Base-by-base conservation (phyloP, 2,329 filamentous ascomycete genomes). In the Aureobasidium sp. region DNA sequence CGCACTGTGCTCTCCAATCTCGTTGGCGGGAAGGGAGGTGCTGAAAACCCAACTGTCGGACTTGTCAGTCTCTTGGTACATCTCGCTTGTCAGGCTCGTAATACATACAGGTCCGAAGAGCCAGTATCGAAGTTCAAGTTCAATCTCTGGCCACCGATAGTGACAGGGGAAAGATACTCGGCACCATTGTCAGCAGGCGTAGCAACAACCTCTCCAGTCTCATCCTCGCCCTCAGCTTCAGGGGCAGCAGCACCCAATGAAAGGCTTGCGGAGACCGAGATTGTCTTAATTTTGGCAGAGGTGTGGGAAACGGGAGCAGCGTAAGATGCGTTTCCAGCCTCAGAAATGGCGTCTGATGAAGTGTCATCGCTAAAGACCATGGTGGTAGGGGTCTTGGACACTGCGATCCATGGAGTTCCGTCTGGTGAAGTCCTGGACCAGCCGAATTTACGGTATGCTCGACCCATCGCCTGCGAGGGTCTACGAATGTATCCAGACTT, bases 81-180 rank as follows among this genome's bases (percentile, higher is more conserved):
- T 32, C 3, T 24, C 34, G n/a, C 11, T 14, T 29, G 19, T 11
- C 47, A 17, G 6, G 17, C 22, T 47, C 38, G 12, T 30, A 48
- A 12, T 1, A 24, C 77, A 64, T 74, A 81, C 71, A 87, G 75
- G 67, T 88, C 85, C 11, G 85, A 79, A 2, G 84, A 88, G 54
- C 85, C 85, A n/a, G 83, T 85, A 68, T 89, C 85, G 63, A 89
- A 86, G 65, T 87, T 80, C 64, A 89, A 70, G 62, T 82, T 80
- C 54, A 89, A 62, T 4, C 74, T 77, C 69, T 88, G 85, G 4
- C 81, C 83, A 56, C 85, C 85, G 58, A 89, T 78, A n/a, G 65
- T 76, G 49, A 88, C 81, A 0, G 83, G 83, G 0, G 82, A 79
- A 11, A 90, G 75, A 62, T 87, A 90, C 55, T 88, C 81, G 42